Base-by-base conservation (phyloP, 106 monocot species). In the Dactylorhiza incarnata region DNA sequence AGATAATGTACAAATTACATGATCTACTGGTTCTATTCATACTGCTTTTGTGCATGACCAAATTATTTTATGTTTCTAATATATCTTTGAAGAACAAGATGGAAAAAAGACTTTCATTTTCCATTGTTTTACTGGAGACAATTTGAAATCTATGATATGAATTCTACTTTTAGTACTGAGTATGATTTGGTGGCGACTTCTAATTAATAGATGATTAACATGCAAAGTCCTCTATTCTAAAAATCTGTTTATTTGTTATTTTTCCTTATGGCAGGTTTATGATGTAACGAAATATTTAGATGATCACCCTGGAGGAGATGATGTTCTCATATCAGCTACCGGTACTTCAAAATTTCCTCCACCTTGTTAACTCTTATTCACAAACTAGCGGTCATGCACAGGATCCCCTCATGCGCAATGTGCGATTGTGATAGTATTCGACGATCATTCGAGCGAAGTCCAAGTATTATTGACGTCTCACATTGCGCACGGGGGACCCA, bases 241-340 rank as follows among this genome's bases (percentile, higher is more conserved):
- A 5, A 22, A 22, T 5, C n/a, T 61, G 23, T 22, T 61, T 61
- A 20, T 61, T 61, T 6, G 23, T 61, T 3, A 23, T 0, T 43
- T 23, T 71, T 17, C 3, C 74, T 79, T 3, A 61, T 75, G 69
- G 49, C 83, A 95, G 95, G 88, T 92, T 22, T 95, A 95, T 75
- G 95, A 95, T 75, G 92, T 95, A 50, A 88, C 95, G 2, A 76
- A 79, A 11, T 95, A 95, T 81, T 68, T 95, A 77, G 86, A 90
- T 74, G 95, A 95, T 13, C 95, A 95, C 78, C 95, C 95, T 49
- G 95, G 95, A 75, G 95, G 95, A 77, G 92, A 87, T 78, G 90
- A 95, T 80, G 88, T 95, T 73, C 83, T 95, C 22, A 78, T 95
- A 14, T 50, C 76, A 50, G 82, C 86, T 73, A 84, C 92, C 49